A percentile compares a stretch with the other conserved stretches of the same genome.
phyloP scores from a whole-genome alignment of 352 stramenopile genomes.

The Phytopythium vexans region DNA sequence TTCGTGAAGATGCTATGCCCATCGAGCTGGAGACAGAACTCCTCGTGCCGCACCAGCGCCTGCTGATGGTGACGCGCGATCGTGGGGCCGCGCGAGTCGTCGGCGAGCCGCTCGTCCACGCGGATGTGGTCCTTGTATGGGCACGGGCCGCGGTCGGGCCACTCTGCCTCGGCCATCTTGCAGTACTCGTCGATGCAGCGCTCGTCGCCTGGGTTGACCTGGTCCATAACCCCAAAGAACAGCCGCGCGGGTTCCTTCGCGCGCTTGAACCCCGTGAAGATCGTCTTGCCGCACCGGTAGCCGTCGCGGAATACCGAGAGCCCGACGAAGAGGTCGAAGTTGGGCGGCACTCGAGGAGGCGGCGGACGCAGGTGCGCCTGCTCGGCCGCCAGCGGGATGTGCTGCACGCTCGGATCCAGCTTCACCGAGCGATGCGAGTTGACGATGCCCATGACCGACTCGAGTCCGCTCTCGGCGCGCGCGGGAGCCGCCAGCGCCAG shows the following conservation, averaged over 20 bases:
- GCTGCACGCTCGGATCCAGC: conserved; percentile 69
- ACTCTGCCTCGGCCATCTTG: conserved; percentile 65
- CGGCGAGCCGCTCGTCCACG: conserved; percentile 59
- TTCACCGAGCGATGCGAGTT: conserved; percentile 56
- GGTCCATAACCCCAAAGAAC: conserved; percentile 82
- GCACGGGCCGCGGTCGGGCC: conserved; percentile 58
- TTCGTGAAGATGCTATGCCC: conserved; percentile 87
- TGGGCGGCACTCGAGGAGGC: conserved; percentile 40
- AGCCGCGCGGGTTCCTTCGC: conserved; percentile 64
- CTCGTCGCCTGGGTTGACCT: conserved; percentile 68
- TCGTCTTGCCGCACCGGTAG: conserved; percentile 77
- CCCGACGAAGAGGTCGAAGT: conserved; percentile 69
- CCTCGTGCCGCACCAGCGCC: conserved; percentile 66
- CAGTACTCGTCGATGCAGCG: conserved; percentile 78
- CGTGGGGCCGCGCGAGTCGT: conserved; percentile 75
- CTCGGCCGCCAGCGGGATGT: conserved; percentile 47
- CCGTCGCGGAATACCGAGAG: conserved; percentile 82
- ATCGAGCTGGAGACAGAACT: conserved; percentile 85
- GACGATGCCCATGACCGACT: conserved; percentile 51
- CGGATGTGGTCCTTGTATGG: conserved; percentile 71
- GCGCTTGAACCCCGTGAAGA: conserved; percentile 74
- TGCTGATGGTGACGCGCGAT: conserved; percentile 81
- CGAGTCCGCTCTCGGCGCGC: conserved; percentile 12
- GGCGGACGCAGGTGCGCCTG: conserved; percentile 46
- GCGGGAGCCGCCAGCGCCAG: conserved; percentile 7